Evolutionary conservation across 31 red algal species (phyloP).

Genomic region (Odonthalia washingtoniensis): DNA sequence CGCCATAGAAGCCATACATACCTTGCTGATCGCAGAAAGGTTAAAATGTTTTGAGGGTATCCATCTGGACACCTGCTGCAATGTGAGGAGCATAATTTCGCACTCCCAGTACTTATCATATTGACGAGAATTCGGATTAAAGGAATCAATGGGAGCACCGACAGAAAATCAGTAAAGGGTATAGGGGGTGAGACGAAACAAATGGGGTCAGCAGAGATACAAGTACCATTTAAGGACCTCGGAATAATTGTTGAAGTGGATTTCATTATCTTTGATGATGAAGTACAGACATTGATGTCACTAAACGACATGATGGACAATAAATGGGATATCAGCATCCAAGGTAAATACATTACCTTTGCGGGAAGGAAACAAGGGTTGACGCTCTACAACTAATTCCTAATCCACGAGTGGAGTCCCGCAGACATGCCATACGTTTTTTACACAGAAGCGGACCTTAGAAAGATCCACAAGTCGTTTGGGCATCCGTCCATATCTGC

Average conservation of each 20-base stretch:
- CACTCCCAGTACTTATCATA: no score
- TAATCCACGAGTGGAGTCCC: background rate
- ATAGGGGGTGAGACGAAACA: no score
- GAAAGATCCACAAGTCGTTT: slow-evolving; percentile 30
- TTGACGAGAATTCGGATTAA: no score
- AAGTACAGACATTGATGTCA: background rate
- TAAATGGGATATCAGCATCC: slow-evolving; percentile 11
- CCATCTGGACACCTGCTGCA: no score
- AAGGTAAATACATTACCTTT: background rate
- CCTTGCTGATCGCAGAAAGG: no score
- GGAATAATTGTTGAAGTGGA: slow-evolving; percentile 26
- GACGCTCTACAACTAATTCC: slow-evolving; percentile 16
- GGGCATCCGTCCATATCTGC: slow-evolving; percentile 41
- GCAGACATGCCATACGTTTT: background rate
- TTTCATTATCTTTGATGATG: slow-evolving; percentile 15
- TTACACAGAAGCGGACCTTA: slow-evolving; percentile 50
- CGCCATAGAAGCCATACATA: no score
- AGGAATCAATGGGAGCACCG: no score
- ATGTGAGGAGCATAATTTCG: no score
- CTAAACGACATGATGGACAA: slow-evolving; percentile 18
- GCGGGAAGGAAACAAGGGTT: background rate
- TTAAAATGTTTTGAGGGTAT: no score
- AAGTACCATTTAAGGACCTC: no score
- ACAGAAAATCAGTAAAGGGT: no score
- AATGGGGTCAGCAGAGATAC: no score